A percentile compares a stretch with the other conserved stretches of the same genome.
phyloP scores from a whole-genome alignment of 2,329 filamentous ascomycete species.

The Pseudogymnoascus sp. region DNA sequence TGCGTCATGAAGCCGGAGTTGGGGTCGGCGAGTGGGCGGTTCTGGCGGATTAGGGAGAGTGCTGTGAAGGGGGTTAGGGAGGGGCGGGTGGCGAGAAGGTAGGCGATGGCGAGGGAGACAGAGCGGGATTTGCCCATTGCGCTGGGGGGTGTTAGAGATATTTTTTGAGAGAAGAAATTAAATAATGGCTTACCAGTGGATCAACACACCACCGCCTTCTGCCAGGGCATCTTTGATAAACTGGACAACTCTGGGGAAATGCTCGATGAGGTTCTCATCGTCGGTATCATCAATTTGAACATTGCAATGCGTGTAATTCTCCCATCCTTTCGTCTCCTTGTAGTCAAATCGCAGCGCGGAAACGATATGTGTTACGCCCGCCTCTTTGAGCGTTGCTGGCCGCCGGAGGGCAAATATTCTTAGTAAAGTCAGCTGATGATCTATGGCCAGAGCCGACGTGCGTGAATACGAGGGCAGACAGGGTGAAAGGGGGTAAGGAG shows the following conservation, averaged over 20 bases:
- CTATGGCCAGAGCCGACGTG: background rate
- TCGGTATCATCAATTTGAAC: constrained; percentile 88
- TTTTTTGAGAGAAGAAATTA: background rate
- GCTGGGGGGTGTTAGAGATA: constrained; percentile 40
- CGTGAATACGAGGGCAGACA: background rate
- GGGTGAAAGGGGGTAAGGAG: background rate
- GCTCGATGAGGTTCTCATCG: constrained; percentile 75
- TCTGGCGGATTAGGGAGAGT: constrained; percentile 59
- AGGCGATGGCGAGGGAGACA: constrained; percentile 74
- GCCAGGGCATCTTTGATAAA: constrained; percentile 76
- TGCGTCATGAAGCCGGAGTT: constrained; percentile 90
- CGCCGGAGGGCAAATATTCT: constrained; percentile 75
- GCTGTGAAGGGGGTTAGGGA: constrained; percentile 43
- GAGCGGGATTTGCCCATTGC: constrained; percentile 96
- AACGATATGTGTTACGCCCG: constrained; percentile 82
- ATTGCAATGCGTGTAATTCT: constrained; percentile 61
- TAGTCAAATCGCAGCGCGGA: constrained; percentile 64
- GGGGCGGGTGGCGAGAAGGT: constrained; percentile 64
- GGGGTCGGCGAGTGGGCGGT: constrained; percentile 73
- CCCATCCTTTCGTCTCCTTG: constrained; percentile 43
- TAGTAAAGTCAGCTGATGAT: constrained; percentile 12
- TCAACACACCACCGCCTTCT: constrained; percentile 51
- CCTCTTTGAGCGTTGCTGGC: constrained; percentile 58
- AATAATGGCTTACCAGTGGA: constrained; percentile 56
- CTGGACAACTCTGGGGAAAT: constrained; percentile 67